phyloP scores from a whole-genome alignment of 345 rosid species.

The Pseudoturritis turrita region DNA sequence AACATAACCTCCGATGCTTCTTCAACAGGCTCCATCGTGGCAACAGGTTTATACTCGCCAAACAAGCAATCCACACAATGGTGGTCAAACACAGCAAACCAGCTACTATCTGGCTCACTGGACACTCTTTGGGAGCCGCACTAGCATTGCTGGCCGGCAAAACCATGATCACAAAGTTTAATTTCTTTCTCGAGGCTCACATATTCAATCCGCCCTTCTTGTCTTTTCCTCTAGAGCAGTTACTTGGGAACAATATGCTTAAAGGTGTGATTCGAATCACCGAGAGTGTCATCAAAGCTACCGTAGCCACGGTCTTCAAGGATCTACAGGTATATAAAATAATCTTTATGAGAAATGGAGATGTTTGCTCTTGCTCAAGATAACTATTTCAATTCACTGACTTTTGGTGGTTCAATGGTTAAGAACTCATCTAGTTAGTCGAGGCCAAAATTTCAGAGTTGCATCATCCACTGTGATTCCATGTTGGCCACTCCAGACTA shows the following conservation, averaged over 20 bases:
- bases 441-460: too few relatives aligned
- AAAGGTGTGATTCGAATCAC: conserved; percentile 35
- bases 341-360: too few relatives aligned
- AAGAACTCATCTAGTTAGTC: too few relatives aligned
- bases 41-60: conserved; percentile 37
- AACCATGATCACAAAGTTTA: conserved; percentile 27
- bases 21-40: conserved; percentile 36
- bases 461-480: too few relatives aligned
- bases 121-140: conserved; percentile 69
- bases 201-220: conserved; percentile 61
- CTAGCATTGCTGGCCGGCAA: conserved; percentile 53
- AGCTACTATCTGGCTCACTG: conserved; percentile 47
- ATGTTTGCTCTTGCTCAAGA: too few relatives aligned
- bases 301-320: conserved; percentile 19
- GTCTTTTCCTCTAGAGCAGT: conserved; percentile 40
- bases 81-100: conserved; percentile 15
- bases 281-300: conserved; percentile 40
- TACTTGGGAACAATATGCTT: conserved; percentile 27
- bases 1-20: conserved; percentile 29
- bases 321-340: background rate
- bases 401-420: too few relatives aligned
- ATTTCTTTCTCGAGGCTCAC: conserved; percentile 34
- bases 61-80: conserved; percentile 26
- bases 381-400: too few relatives aligned
- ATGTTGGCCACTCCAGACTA: too few relatives aligned